Base-by-base conservation (phyloP, 2,329 filamentous ascomycete species). In the Lachnellula suecica region DNA sequence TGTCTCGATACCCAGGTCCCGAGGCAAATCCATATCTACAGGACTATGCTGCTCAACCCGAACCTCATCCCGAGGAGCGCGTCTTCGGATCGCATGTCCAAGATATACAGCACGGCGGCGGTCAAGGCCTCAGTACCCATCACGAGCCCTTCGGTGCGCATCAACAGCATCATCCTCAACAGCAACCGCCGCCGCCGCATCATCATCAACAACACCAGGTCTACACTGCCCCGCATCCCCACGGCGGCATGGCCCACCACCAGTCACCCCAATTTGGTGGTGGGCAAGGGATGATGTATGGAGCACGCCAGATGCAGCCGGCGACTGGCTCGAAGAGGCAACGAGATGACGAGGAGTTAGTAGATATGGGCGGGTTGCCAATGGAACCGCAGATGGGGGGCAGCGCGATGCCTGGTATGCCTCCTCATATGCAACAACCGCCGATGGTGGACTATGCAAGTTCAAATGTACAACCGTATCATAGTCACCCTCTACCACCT, bases 401-500 rank as follows among this genome's bases (percentile, higher is more conserved):
- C 40, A 24, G 40, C 40, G 40, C 62, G 17, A 63, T 70, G 58
- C 57, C 60, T 46, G 51, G 59, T 17, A 72, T 85, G 57, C 77
- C 81, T 20, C 77, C 82, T 54, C 79, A 81, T 44, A 72, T 86
- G 44, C 76, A 81, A 37, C 74, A 74, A 43, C 81, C 83, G 71
- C 76, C 78, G 4, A 71, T 84, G 65, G 75, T 78, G n/a, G 72
- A 58, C 38, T 67, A 65, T 53, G 63, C 59, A 41, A 55, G 56
- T 31, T 55, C 75, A 48, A 65, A 76, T 49, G 66, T 72, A 23
- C 63, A 66, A 48, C 67, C 69, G 31, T 70, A 71, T 51, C 89
- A 95, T 66, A 89, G 93, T 64, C 91, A 96, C 64, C 85, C 87
- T 38, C 78, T 92, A 34, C 89, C 90, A 44, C 84, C 90, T 59